These are phyloP conservation scores for Fusarium sp. DNA, from an alignment of 2,329 filamentous ascomycete genomes.

Conservation along the genomic window DNA sequence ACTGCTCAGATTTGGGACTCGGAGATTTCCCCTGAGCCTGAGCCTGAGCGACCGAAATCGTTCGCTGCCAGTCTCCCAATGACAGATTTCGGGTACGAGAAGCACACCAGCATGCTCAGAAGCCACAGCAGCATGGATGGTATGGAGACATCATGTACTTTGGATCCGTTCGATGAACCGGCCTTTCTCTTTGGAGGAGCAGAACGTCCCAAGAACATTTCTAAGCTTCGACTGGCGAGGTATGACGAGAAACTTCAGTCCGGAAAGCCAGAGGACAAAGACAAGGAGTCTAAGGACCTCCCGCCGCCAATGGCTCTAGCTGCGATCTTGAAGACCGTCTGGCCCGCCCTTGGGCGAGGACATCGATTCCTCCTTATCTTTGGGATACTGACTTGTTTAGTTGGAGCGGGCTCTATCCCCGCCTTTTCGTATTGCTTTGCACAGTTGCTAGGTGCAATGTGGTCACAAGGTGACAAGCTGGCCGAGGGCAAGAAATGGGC, in stretches of 20 bases:
- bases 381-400: slow-evolving; percentile 72
- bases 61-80: slow-evolving; percentile 2
- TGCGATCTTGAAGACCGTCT: slow-evolving; percentile 69
- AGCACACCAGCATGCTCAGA: slow-evolving; percentile 21
- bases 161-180: slow-evolving; percentile 25
- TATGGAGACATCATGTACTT: slow-evolving; percentile 14
- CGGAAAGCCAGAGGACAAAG: background rate
- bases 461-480: slow-evolving; percentile 64
- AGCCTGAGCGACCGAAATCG: slow-evolving; percentile 10
- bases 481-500: slow-evolving; percentile 76
- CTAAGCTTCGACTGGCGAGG: slow-evolving; percentile 23
- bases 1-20: slow-evolving; percentile 45
- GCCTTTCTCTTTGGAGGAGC: slow-evolving; percentile 43
- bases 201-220: slow-evolving; percentile 52
- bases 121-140: slow-evolving; percentile 22
- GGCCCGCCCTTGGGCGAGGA: slow-evolving; percentile 71
- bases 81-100: slow-evolving; percentile 27
- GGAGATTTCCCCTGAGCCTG: slow-evolving; percentile 6
- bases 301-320: slow-evolving; percentile 38
- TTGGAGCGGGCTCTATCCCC: slow-evolving; percentile 78
- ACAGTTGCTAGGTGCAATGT: slow-evolving; percentile 79
- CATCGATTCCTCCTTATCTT: slow-evolving; percentile 70
- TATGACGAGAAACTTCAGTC: background rate
- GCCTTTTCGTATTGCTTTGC: slow-evolving; percentile 84
- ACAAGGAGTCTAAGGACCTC: slow-evolving; percentile 4